Conservation (phyloP, 169 alveolate species). For the Cryptosporidium ryanae region DNA sequence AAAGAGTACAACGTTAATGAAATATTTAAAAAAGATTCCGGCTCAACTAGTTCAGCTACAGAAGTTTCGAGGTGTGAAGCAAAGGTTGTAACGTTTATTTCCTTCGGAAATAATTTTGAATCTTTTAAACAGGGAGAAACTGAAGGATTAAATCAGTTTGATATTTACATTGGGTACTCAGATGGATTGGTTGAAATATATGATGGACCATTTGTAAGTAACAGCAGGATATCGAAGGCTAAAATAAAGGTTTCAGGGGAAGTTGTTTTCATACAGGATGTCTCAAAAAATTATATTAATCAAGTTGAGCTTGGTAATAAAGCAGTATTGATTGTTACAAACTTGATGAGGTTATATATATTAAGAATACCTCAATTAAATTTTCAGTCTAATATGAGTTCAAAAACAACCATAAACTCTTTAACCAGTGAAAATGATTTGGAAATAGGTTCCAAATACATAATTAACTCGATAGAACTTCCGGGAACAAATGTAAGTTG, state of each 20-base stretch:
- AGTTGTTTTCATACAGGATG: conserved; percentile 42
- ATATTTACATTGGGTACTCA: conserved; percentile 29
- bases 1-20: conserved; percentile 23
- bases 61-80: neutral
- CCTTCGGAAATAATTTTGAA: neutral
- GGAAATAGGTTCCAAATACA: neutral
- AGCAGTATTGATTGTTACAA: conserved; percentile 5
- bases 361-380: neutral
- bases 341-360: conserved; percentile 3
- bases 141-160: neutral
- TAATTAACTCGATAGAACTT: neutral
- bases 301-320: conserved; percentile 24
- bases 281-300: conserved; percentile 24
- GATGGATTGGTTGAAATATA: conserved; percentile 19
- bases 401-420: no score
- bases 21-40: neutral
- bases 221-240: conserved; percentile 4
- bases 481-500: conserved; percentile 43
- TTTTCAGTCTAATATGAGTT: neutral
- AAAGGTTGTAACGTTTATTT: conserved; percentile 26
- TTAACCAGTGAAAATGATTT: neutral
- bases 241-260: conserved; percentile 18
- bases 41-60: neutral
- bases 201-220: neutral
- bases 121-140: neutral